These are phyloP conservation scores for Xanthoparmelia taractica DNA, from an alignment of 495 filamentous ascomycete genomes.

Conservation along the genomic window DNA sequence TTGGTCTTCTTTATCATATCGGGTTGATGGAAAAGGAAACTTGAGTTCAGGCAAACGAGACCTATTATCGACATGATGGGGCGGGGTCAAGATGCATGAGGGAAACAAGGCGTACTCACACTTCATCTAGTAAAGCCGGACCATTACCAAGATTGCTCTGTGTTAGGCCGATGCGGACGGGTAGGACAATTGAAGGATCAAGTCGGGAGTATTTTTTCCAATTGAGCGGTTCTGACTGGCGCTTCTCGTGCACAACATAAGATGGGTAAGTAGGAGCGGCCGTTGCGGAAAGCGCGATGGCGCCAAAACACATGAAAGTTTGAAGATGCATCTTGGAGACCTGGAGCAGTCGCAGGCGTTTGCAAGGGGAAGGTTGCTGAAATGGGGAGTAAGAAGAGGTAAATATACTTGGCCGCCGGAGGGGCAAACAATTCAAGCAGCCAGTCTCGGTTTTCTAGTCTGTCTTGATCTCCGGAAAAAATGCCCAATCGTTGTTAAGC, in stretches of 20 bases:
- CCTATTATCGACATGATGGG: neutral
- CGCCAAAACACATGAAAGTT: slow-evolving; percentile 25
- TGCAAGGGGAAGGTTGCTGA: neutral
- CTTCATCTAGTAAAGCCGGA: slow-evolving; percentile 46
- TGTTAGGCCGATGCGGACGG: slow-evolving; percentile 48
- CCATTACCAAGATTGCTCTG: slow-evolving; percentile 47
- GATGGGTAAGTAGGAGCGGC: slow-evolving; percentile 29
- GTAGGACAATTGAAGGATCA: slow-evolving; percentile 34
- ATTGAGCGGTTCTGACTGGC: slow-evolving; percentile 28
- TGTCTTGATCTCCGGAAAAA: neutral
- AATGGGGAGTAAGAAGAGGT: neutral
- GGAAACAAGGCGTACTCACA: slow-evolving; percentile 22
- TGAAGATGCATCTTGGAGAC: slow-evolving; percentile 6
- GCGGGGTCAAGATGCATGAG: neutral
- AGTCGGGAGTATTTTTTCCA: slow-evolving; percentile 34
- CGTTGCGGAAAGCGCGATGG: slow-evolving; percentile 29
- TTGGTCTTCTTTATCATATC: too few species aligned
- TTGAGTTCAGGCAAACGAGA: neutral
- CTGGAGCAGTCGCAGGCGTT: neutral
- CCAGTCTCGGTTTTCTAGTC: neutral
- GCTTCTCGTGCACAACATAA: slow-evolving; percentile 40
- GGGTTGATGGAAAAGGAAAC: too few species aligned
- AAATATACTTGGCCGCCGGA: neutral
- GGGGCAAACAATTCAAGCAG: neutral
- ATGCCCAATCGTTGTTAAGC: neutral